A percentile compares a stretch with the other conserved stretches of the same genome.
phyloP scores from a whole-genome alignment of 345 rosid genomes.

The Arabis alpina region DNA sequence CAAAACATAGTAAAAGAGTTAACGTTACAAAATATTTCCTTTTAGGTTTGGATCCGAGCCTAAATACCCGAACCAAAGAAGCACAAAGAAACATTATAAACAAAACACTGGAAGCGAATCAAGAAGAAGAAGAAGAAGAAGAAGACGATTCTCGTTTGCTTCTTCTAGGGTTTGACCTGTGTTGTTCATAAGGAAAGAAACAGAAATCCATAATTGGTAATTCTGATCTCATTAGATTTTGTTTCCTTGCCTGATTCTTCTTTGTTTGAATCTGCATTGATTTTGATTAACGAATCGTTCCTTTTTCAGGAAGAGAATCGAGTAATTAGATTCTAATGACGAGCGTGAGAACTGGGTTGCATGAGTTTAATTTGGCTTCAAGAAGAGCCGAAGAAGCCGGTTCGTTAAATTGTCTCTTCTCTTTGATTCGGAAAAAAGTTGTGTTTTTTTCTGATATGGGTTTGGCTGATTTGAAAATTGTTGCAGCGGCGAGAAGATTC shows the following conservation, averaged over 20 bases:
- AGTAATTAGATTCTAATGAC: constrained; percentile 52
- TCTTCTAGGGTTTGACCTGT: constrained; percentile 6
- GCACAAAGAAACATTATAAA: constrained; percentile 6
- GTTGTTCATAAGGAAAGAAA: constrained; percentile 18
- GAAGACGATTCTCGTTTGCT: background rate
- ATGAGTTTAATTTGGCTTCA: constrained; percentile 73
- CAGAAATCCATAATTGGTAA: constrained; percentile 16
- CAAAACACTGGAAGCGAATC: background rate
- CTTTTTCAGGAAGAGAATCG: constrained; percentile 11
- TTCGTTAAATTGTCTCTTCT: constrained; percentile 23
- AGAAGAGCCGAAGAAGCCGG: constrained; percentile 96
- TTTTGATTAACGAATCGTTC: constrained; percentile 17
- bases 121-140: constrained; percentile 17
- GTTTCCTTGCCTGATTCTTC: constrained; percentile 1
- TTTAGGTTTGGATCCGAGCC: constrained; percentile 26
- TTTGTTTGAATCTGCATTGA: background rate
- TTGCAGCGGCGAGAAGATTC: constrained; percentile 74
- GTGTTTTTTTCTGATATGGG: background rate
- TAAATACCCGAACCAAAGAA: constrained; percentile 30
- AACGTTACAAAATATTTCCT: constrained; percentile 37
- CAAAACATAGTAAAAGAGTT: constrained; percentile 34
- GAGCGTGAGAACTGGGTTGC: constrained; percentile 53
- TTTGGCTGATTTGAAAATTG: background rate
- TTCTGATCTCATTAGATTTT: background rate
- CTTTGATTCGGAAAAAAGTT: background rate